Percentiles rank a stretch among this genome's conserved stretches.
These are phyloP conservation scores for Camellia granthamiana DNA, from an alignment of 148 eudicot genomes.

Conservation along the genomic window DNA sequence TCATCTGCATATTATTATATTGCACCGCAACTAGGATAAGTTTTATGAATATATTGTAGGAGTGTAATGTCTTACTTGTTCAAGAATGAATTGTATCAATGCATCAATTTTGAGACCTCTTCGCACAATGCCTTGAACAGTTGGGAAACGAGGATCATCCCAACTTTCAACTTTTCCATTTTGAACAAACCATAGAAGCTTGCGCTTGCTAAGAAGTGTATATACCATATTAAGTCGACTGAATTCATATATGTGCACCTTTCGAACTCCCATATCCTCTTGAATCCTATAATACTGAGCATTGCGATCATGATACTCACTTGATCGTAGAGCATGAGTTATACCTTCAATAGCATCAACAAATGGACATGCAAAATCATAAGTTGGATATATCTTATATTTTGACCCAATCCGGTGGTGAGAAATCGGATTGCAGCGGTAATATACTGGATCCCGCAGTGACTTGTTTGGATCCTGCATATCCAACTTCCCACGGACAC, in stretches of 20 bases:
- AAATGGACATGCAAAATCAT: conserved; percentile 99
- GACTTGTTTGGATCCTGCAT: conserved; percentile 98
- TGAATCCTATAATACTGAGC: conserved; percentile 92
- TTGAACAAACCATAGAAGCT: conserved; percentile 95
- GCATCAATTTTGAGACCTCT: conserved; percentile 93
- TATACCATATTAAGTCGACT: conserved; percentile 94
- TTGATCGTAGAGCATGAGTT: conserved; percentile 93
- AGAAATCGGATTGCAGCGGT: conserved; percentile 85
- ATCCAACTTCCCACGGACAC: conserved; percentile 89
- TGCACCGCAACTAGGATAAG: neutral
- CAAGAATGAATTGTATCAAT: conserved; percentile 86
- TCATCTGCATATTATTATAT: conserved; percentile 1
- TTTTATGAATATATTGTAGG: neutral
- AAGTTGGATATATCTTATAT: conserved; percentile 92
- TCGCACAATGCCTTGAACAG: conserved; percentile 96
- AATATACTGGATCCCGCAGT: conserved; percentile 86
- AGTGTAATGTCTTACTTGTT: conserved; percentile 52
- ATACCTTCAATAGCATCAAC: conserved; percentile 91
- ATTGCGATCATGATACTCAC: conserved; percentile 98
- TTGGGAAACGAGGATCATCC: conserved; percentile 99
- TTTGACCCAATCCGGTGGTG: conserved; percentile 88
- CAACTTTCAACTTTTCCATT: conserved; percentile 97
- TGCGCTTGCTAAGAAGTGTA: conserved; percentile 97
- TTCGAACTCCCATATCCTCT: conserved; percentile 78
- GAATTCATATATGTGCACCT: conserved; percentile 86